Conservation (phyloP, 2,329 filamentous ascomycete species). For the Onygenales sp. region DNA sequence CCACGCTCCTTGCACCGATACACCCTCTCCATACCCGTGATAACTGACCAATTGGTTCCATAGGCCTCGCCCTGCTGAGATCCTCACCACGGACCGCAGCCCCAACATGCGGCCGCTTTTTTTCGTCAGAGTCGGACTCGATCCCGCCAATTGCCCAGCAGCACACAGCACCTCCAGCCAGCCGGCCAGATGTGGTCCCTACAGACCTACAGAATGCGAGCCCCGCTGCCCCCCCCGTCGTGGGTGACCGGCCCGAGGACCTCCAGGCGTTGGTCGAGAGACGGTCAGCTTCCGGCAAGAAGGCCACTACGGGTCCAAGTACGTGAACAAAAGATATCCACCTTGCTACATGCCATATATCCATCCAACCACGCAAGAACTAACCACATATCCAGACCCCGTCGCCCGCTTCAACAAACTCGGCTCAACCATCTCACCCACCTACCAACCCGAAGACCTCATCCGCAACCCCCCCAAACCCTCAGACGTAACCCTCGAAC, state of each 20-base stretch:
- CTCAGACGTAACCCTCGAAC: conserved; percentile 76
- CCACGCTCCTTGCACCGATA: background rate
- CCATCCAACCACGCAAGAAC: background rate
- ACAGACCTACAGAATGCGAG: background rate
- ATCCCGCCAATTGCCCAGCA: background rate
- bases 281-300: background rate
- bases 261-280: background rate
- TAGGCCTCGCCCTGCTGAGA: background rate
- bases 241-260: background rate
- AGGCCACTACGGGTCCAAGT: background rate
- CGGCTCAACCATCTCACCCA: conserved; percentile 19
- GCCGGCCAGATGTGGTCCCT: background rate
- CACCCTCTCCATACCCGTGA: background rate
- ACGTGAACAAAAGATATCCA: too few species aligned
- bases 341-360: background rate
- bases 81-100: background rate
- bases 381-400: background rate
- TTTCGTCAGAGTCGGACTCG: conserved; percentile 20
- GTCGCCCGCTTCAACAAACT: conserved; percentile 18
- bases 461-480: conserved; percentile 64
- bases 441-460: conserved; percentile 25
- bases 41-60: background rate
- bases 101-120: conserved; percentile 6
- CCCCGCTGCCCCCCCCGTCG: background rate
- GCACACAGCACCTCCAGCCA: background rate